phyloP scores from a whole-genome alignment of 257 asterid species.

The Gynochthodes officinalis region DNA sequence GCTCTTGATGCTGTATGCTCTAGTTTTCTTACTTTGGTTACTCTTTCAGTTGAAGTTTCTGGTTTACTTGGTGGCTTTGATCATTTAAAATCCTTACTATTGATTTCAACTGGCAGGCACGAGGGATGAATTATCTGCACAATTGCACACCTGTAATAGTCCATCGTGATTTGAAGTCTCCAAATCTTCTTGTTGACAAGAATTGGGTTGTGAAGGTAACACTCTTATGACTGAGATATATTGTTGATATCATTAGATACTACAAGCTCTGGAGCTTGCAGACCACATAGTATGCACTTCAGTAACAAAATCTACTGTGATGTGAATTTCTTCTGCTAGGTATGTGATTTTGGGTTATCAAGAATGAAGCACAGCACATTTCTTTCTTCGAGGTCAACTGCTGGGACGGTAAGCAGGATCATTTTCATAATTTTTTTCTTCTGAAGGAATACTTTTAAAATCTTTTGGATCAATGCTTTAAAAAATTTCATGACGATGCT shows the following conservation, averaged over 20 bases:
- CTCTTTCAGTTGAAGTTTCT: conserved; percentile 11
- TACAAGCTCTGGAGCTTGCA: background rate
- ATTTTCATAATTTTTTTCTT: background rate
- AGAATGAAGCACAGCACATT: conserved; percentile 91
- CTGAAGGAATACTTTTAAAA: background rate
- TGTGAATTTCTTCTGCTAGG: conserved; percentile 45
- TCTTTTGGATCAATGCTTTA: background rate
- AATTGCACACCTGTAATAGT: conserved; percentile 84
- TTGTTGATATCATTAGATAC: conserved; percentile 1
- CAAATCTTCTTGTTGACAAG: conserved; percentile 95
- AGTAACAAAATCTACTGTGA: background rate
- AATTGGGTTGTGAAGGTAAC: conserved; percentile 96
- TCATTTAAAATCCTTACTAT: conserved; percentile 10
- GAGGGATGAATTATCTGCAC: conserved; percentile 98
- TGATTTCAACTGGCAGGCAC: conserved; percentile 52
- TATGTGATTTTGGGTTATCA: conserved; percentile 91
- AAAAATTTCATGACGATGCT: background rate
- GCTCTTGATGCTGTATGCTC: conserved; percentile 91
- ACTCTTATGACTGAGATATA: conserved; percentile 22
- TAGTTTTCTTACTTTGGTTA: conserved; percentile 11
- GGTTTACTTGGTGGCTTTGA: background rate
- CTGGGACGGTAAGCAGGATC: conserved; percentile 81
- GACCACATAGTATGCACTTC: background rate
- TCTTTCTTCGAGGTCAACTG: conserved; percentile 95
- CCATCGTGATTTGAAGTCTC: conserved; percentile 96